These are phyloP conservation scores for Zopfochytrium polystomum DNA, from an alignment of 371 early-diverging fungal genomes.

Conservation along the genomic window DNA sequence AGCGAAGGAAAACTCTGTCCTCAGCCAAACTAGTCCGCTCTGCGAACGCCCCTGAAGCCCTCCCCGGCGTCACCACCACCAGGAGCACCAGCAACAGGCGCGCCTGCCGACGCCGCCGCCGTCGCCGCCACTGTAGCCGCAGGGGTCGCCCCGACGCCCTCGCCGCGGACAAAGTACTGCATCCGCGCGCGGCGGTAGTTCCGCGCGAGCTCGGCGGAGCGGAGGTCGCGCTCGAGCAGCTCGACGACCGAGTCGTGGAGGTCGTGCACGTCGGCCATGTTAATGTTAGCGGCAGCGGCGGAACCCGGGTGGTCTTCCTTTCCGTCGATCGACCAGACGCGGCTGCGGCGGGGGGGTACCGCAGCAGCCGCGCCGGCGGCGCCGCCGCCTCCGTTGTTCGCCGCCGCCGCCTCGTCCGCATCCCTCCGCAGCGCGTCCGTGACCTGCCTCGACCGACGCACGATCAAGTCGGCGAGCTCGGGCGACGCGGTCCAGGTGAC, in stretches of 20 bases:
- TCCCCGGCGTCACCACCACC: too few species aligned
- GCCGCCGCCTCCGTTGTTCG: background rate
- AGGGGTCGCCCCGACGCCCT: too few species aligned
- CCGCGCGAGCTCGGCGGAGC: constrained; percentile 31
- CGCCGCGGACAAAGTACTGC: background rate
- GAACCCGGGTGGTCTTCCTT: constrained; percentile 22
- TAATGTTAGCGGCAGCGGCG: constrained; percentile 15
- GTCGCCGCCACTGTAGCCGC: too few species aligned
- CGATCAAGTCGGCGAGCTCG: background rate
- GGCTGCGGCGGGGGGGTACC: constrained; percentile 7
- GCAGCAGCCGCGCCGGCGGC: too few species aligned
- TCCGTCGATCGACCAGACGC: constrained; percentile 26
- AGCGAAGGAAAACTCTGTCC: too few species aligned
- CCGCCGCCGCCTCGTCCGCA: background rate
- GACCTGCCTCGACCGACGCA: background rate
- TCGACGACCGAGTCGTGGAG: constrained; percentile 42
- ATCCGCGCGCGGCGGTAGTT: constrained; percentile 18
- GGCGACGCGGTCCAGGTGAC: background rate
- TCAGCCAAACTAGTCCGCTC: too few species aligned
- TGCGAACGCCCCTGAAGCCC: too few species aligned
- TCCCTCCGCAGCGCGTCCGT: background rate
- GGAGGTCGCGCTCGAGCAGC: constrained; percentile 28
- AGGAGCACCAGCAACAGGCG: too few species aligned
- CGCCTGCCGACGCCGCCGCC: too few species aligned
- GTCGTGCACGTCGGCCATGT: constrained; percentile 19